A percentile compares a stretch with the other conserved stretches of the same genome.
phyloP scores from a whole-genome alignment of 1,284 basidiomycete species.

The Marasmius sp. region DNA sequence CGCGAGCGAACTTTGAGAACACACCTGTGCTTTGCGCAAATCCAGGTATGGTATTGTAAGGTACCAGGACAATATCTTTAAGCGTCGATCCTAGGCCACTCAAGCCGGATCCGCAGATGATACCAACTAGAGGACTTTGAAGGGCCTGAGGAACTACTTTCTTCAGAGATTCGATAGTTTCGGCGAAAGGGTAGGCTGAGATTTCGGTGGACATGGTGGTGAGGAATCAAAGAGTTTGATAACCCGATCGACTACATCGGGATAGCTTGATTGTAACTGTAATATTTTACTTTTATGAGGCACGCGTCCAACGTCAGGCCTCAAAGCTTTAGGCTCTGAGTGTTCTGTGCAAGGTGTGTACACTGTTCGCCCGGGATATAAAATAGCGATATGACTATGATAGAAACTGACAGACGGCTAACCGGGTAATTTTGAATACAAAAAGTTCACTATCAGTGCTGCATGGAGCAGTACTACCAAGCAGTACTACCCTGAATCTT shows the following conservation, averaged over 20 bases:
- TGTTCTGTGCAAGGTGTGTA: too few species aligned
- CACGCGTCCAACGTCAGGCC: too few species aligned
- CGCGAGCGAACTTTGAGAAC: slow-evolving; percentile 15
- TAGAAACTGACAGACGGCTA: too few species aligned
- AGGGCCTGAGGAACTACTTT: slow-evolving; percentile 41
- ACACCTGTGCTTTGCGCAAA: slow-evolving; percentile 75
- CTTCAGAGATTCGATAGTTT: slow-evolving; percentile 38
- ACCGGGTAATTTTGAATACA: too few species aligned
- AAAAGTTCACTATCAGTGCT: too few species aligned
- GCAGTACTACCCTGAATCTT: too few species aligned
- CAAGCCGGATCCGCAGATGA: slow-evolving; percentile 78
- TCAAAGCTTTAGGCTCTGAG: too few species aligned
- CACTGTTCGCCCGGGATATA: too few species aligned
- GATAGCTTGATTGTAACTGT: too few species aligned
- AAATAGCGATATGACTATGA: too few species aligned
- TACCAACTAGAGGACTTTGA: slow-evolving; percentile 64
- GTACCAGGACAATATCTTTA: slow-evolving; percentile 53
- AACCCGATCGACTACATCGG: not conserved
- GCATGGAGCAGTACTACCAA: too few species aligned
- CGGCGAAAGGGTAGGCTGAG: slow-evolving; percentile 27
- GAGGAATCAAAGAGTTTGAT: not conserved
- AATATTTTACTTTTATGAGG: too few species aligned
- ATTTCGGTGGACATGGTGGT: not conserved
- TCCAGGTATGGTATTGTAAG: slow-evolving; percentile 62
- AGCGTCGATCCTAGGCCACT: slow-evolving; percentile 63